Conservation (phyloP, 805 yeast species). For the Myxozyma melibiosi region DNA sequence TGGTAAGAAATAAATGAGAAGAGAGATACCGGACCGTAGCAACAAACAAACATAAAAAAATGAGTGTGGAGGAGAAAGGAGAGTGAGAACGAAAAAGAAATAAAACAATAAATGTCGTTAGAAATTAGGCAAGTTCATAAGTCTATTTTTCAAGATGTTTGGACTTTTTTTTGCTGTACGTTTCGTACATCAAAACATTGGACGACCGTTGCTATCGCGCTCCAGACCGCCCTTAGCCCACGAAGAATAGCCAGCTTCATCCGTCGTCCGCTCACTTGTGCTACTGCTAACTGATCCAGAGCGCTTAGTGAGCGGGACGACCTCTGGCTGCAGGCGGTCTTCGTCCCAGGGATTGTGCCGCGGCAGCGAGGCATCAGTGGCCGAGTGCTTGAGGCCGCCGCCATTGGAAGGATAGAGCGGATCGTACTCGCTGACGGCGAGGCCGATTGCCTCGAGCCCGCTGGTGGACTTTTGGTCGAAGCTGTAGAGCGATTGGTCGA, state of each 20-base stretch:
- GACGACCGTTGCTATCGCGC: constrained; percentile 19
- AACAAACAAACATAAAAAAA: too few species aligned
- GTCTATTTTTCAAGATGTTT: neutral
- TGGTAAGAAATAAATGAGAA: too few species aligned
- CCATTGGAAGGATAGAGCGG: constrained; percentile 1
- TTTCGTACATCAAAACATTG: constrained; percentile 5
- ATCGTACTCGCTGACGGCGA: constrained; percentile 24
- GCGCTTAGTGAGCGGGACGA: constrained; percentile 6
- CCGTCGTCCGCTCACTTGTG: neutral
- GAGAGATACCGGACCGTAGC: too few species aligned
- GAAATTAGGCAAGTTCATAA: neutral
- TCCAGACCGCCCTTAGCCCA: constrained; percentile 12
- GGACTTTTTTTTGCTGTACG: neutral
- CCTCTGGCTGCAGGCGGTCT: neutral
- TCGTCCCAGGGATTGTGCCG: constrained; percentile 20
- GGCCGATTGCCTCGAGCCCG: constrained; percentile 9
- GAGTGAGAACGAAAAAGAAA: too few species aligned
- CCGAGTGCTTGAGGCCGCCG: neutral
- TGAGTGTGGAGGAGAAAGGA: too few species aligned
- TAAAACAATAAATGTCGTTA: too few species aligned
- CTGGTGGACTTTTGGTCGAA: neutral
- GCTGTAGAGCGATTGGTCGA: neutral
- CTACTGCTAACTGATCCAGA: neutral
- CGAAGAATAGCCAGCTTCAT: neutral
- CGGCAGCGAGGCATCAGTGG: neutral